A percentile compares a stretch with the other conserved stretches of the same genome.
Conservation (phyloP, 2,329 filamentous ascomycete species). For the Fusarium solani-melongenae region DNA sequence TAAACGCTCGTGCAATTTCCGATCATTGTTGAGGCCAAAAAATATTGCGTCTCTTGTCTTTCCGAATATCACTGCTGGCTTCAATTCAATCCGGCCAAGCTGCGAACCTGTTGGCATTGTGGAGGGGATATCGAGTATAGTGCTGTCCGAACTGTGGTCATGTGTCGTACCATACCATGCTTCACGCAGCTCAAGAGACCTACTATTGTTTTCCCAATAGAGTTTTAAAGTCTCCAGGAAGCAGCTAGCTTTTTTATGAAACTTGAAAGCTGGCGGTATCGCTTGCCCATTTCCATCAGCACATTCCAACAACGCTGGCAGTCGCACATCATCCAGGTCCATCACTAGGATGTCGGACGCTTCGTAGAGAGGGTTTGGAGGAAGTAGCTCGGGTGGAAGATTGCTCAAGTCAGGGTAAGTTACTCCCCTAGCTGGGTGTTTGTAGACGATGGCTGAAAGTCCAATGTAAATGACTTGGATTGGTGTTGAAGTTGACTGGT, state of each 20-base stretch:
- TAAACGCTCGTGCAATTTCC: background rate
- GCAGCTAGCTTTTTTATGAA: background rate
- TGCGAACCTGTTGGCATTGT: background rate
- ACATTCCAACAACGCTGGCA: background rate
- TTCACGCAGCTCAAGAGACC: background rate
- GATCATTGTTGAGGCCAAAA: background rate
- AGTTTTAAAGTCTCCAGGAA: background rate
- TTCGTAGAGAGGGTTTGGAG: background rate
- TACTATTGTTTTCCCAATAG: background rate
- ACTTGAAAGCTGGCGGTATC: too few species aligned
- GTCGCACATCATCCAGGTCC: constrained; percentile 4
- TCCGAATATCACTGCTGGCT: constrained; percentile 11
- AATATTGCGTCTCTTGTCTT: background rate
- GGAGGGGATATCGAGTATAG: background rate
- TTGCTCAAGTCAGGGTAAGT: background rate
- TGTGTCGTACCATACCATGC: background rate
- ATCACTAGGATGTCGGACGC: background rate
- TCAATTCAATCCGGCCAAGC: background rate
- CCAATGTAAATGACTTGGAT: background rate
- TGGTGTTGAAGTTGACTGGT: background rate
- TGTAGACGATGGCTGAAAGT: background rate
- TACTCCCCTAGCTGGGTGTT: background rate
- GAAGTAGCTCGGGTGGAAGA: background rate
- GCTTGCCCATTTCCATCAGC: background rate
- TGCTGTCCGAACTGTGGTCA: too few species aligned